phyloP scores from a whole-genome alignment of 1,284 basidiomycete species.

The Peniophora sp. region DNA sequence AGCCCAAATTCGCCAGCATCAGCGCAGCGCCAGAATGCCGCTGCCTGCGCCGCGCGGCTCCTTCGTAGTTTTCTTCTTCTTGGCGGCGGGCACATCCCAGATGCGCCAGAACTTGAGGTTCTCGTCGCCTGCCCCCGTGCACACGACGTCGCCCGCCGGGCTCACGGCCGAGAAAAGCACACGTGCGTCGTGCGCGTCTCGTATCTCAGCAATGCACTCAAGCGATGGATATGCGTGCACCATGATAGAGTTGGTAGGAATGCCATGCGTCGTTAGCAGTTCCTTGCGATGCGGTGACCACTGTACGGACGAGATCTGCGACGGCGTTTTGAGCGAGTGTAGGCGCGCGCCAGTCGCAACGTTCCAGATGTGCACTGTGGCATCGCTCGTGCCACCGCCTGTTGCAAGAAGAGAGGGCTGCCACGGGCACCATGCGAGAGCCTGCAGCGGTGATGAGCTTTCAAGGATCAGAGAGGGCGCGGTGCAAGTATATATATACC shows the following conservation, averaged over 20 bases:
- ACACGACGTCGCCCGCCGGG: constrained; percentile 84
- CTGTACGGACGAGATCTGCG: constrained; percentile 89
- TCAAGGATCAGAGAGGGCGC: too few relatives aligned
- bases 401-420: constrained; percentile 87
- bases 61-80: constrained; percentile 45
- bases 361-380: constrained; percentile 92
- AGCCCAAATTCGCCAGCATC: constrained; percentile 4
- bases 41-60: constrained; percentile 25
- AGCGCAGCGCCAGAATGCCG: constrained; percentile 13
- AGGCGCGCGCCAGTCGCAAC: constrained; percentile 84
- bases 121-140: constrained; percentile 89
- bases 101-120: constrained; percentile 90
- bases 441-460: constrained; percentile 34
- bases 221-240: constrained; percentile 46
- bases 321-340: constrained; percentile 75
- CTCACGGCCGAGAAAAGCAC: constrained; percentile 82
- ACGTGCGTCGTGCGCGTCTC: constrained; percentile 86
- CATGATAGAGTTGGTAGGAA: constrained; percentile 54
- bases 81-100: constrained; percentile 50
- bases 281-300: constrained; percentile 91
- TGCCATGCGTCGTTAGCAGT: constrained; percentile 89
- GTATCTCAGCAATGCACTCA: constrained; percentile 78
- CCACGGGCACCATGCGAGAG: constrained; percentile 97
- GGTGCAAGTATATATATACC: too few relatives aligned
- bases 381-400: constrained; percentile 93